Conservation (phyloP, 768 basidiomycete genomes). For the Epithele typhae region DNA sequence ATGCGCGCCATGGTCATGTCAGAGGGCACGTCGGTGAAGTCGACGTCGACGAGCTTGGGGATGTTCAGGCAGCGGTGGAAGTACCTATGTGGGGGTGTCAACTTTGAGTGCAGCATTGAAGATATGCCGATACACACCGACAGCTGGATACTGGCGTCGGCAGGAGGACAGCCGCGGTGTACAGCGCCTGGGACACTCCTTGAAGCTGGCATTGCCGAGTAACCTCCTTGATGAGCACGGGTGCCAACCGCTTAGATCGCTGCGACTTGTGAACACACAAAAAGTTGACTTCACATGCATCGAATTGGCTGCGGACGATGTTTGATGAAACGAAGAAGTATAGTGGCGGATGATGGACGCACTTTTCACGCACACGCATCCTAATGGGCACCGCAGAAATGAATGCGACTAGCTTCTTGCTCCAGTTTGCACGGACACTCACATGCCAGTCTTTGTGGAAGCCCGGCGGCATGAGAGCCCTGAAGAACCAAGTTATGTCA, state of each 20-base stretch:
- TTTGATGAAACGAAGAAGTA: too few relatives aligned
- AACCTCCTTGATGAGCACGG: constrained; percentile 96
- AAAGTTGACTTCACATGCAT: constrained; percentile 91
- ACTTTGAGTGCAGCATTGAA: too few relatives aligned
- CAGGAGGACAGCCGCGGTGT: constrained; percentile 89
- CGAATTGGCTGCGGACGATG: constrained; percentile 63
- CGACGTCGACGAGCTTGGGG: constrained; percentile 85
- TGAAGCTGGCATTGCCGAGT: constrained; percentile 87
- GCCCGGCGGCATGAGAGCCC: constrained; percentile 91
- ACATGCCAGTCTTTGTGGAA: constrained; percentile 94
- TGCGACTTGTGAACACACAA: constrained; percentile 98
- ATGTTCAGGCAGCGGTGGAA: constrained; percentile 91
- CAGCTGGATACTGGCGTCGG: constrained; percentile 92
- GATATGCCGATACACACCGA: constrained; percentile 60
- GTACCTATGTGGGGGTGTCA: constrained; percentile 48
- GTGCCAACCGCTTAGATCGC: constrained; percentile 90
- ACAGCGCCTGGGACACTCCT: constrained; percentile 96
- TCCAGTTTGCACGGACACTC: constrained; percentile 87
- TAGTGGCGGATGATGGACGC: too few relatives aligned
- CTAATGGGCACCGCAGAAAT: constrained; percentile 90
- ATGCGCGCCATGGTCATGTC: constrained; percentile 90
- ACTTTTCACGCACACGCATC: constrained; percentile 84
- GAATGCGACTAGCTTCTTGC: constrained; percentile 93
- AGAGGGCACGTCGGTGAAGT: constrained; percentile 84
- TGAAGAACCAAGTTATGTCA: too few relatives aligned